A percentile compares a stretch with the other conserved stretches of the same genome.
Conservation (phyloP, 2,329 filamentous ascomycete genomes). For the Drechslerella stenobrocha region DNA sequence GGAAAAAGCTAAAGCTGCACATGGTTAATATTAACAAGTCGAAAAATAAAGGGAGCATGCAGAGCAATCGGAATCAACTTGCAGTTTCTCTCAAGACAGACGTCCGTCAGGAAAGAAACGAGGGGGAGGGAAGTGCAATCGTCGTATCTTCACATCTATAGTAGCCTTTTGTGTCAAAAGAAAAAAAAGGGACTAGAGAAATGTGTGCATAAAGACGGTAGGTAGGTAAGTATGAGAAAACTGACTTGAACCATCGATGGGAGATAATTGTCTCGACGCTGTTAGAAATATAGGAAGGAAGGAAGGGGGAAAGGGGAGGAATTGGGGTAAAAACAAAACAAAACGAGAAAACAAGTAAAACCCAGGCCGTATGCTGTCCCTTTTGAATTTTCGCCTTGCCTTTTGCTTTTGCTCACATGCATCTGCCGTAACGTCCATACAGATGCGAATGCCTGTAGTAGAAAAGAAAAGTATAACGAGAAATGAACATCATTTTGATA, state of each 20-base stretch:
- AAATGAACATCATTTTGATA: constrained; percentile 30
- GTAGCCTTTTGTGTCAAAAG: constrained; percentile 5
- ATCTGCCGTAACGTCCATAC: constrained; percentile 45
- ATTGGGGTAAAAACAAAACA: constrained; percentile 15
- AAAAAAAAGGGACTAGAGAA: constrained; percentile 23
- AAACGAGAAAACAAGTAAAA: constrained; percentile 17
- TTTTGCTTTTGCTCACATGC: constrained; percentile 25
- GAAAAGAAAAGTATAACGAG: constrained; percentile 14
- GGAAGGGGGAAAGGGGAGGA: no score
- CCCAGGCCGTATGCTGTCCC: constrained; percentile 40
- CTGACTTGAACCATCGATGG: constrained; percentile 19
- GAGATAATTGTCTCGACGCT: constrained; percentile 30
- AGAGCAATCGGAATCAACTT: constrained; percentile 1
- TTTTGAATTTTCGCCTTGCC: constrained; percentile 40
- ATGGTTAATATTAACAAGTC: constrained; percentile 38
- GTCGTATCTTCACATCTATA: constrained; percentile 40
- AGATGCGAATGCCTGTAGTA: constrained; percentile 47
- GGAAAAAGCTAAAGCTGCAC: constrained; percentile 18
- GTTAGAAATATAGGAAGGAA: constrained; percentile 43
- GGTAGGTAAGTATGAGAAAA: constrained; percentile 19
- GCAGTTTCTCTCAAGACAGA: constrained; percentile 3
- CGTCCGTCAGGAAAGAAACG: background rate
- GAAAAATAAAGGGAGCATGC: constrained; percentile 14
- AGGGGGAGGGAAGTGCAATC: constrained; percentile 23
- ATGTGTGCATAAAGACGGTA: constrained; percentile 37